phyloP scores from a whole-genome alignment of 2,329 filamentous ascomycete species.

The Ceratocystis lukuohia region DNA sequence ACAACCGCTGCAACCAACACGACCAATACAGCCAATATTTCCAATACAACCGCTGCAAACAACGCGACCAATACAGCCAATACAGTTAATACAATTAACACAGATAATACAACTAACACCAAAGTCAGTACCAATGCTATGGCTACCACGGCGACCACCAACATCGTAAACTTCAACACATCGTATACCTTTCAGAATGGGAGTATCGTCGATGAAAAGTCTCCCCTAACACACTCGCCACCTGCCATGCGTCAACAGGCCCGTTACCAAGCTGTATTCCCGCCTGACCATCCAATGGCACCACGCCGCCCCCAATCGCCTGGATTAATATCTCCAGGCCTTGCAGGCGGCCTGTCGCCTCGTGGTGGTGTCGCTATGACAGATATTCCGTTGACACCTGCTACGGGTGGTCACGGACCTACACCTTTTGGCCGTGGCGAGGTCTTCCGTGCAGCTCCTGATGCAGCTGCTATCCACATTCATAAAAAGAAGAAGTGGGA shows the following conservation, averaged over 20 bases:
- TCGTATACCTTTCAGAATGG: not conserved
- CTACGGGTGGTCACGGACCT: conserved; percentile 29
- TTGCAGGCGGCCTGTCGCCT: conserved; percentile 48
- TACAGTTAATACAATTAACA: not conserved
- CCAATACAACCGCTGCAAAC: too few relatives aligned
- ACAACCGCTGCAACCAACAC: not conserved
- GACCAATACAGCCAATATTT: not conserved
- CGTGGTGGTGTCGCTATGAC: conserved; percentile 47
- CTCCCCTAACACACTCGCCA: conserved; percentile 45
- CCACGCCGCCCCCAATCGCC: conserved; percentile 42
- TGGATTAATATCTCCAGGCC: conserved; percentile 47
- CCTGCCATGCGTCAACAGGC: conserved; percentile 30
- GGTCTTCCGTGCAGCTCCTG: conserved; percentile 31
- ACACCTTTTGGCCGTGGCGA: conserved; percentile 29
- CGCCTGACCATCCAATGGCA: conserved; percentile 37
- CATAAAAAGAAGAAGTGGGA: conserved; percentile 2
- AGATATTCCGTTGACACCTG: conserved; percentile 42
- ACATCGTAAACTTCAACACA: not conserved
- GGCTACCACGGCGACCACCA: conserved; percentile 14
- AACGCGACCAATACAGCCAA: conserved; percentile 1
- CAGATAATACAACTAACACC: not conserved
- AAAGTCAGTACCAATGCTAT: not conserved
- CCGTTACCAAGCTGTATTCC: conserved; percentile 45
- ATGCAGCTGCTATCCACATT: conserved; percentile 29
- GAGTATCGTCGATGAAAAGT: not conserved